phyloP scores from a whole-genome alignment of 108 stramenopile genomes.

The Fragilaria crotonensis region DNA sequence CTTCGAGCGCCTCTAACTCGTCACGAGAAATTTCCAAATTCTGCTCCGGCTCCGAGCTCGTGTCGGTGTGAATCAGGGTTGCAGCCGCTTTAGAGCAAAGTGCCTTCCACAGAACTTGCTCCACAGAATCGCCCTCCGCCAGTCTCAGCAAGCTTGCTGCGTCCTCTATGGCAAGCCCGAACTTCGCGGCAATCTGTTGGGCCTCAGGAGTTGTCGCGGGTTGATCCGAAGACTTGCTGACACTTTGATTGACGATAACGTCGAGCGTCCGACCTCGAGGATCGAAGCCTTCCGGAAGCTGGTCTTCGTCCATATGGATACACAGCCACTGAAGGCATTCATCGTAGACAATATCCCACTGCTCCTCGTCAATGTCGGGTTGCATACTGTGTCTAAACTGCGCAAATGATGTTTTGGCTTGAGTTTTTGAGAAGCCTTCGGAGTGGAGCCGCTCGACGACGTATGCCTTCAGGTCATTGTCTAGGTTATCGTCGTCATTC shows the following conservation, averaged over 20 bases:
- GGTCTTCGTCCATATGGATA: constrained; percentile 70
- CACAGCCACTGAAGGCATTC: constrained; percentile 74
- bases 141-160: constrained; percentile 22
- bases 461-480: constrained; percentile 37
- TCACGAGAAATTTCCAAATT: constrained; percentile 29
- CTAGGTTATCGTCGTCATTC: constrained; percentile 17
- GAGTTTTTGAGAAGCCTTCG: constrained; percentile 65
- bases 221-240: background rate
- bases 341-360: constrained; percentile 62
- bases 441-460: constrained; percentile 56
- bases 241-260: constrained; percentile 31
- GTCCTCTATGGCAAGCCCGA: constrained; percentile 41
- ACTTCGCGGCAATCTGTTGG: constrained; percentile 23
- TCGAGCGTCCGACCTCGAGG: constrained; percentile 64
- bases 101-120: constrained; percentile 34
- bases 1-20: constrained; percentile 67
- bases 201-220: constrained; percentile 6
- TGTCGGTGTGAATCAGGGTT: constrained; percentile 8
- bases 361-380: constrained; percentile 19
- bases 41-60: constrained; percentile 19
- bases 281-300: constrained; percentile 83
- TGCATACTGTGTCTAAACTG: background rate
- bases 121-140: background rate
- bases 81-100: constrained; percentile 15
- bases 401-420: constrained; percentile 46